phyloP scores from a whole-genome alignment of 1,284 basidiomycete genomes.

The Ceratorhiza oryzae-sativae region DNA sequence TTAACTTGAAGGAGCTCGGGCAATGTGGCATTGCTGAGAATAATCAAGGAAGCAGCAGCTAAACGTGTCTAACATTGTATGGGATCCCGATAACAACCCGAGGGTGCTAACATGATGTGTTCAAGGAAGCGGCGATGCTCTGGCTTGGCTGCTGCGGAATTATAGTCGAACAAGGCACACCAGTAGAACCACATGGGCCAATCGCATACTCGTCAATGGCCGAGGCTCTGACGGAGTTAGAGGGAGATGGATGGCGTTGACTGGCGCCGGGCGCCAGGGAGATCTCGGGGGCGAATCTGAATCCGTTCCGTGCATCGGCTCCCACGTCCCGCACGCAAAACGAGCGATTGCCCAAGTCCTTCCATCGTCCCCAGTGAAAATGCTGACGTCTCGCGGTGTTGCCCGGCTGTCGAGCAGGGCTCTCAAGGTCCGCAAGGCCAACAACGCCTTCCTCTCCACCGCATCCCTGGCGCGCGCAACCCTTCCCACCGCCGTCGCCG shows the following conservation, averaged over 20 bases:
- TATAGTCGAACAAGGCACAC: background rate
- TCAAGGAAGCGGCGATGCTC: conserved; percentile 1
- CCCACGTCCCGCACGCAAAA: conserved; percentile 30
- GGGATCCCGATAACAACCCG: conserved; percentile 23
- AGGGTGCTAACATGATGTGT: background rate
- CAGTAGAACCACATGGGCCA: background rate
- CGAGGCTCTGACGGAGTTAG: too few relatives aligned
- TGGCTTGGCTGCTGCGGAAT: conserved; percentile 32
- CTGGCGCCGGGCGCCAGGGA: conserved; percentile 4
- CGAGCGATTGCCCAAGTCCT: background rate
- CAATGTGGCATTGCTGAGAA: background rate
- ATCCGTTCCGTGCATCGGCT: conserved; percentile 34
- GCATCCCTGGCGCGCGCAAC: conserved; percentile 59
- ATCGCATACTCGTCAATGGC: background rate
- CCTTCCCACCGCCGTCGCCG: conserved; percentile 53
- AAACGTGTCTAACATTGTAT: too few relatives aligned
- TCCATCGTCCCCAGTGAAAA: conserved; percentile 48
- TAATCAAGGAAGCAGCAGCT: background rate
- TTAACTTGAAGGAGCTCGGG: background rate
- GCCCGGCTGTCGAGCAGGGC: conserved; percentile 83
- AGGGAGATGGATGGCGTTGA: background rate
- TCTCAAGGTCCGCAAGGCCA: conserved; percentile 72
- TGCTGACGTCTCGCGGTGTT: conserved; percentile 83
- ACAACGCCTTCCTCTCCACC: conserved; percentile 78
- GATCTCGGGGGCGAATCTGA: conserved; percentile 4